Percentiles rank a stretch among this genome's conserved stretches.
Evolutionary conservation across 2,329 filamentous ascomycete genomes (phyloP).

Genomic region (Alternaria novae-zelandiae): DNA sequence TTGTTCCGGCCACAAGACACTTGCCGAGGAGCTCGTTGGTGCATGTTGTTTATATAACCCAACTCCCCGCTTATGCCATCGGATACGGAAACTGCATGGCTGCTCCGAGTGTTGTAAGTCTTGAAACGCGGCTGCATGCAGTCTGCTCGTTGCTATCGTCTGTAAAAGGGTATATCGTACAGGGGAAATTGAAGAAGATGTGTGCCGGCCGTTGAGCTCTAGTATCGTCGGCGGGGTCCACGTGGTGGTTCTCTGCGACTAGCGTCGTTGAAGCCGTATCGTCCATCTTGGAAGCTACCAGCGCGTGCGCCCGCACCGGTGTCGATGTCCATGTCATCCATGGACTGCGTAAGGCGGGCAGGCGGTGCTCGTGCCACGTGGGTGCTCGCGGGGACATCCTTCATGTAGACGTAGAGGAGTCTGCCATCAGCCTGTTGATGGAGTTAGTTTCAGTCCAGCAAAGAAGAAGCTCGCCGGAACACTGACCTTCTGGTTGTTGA

Average conservation of each 20-base stretch:
- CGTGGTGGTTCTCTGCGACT: conserved; percentile 36
- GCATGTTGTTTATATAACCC: not conserved
- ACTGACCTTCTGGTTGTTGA: conserved; percentile 78
- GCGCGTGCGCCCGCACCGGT: conserved; percentile 32
- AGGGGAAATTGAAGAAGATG: conserved; percentile 16
- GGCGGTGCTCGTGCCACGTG: conserved; percentile 32
- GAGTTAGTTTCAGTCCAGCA: conserved; percentile 12
- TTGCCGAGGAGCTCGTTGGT: not conserved
- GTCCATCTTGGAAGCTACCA: conserved; percentile 52
- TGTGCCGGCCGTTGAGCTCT: conserved; percentile 3
- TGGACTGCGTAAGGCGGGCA: conserved; percentile 28
- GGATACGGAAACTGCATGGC: conserved; percentile 1
- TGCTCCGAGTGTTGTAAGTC: not conserved
- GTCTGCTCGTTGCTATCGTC: conserved; percentile 11
- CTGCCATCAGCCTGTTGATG: conserved; percentile 73
- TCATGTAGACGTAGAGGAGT: conserved; percentile 74
- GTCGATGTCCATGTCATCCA: conserved; percentile 54
- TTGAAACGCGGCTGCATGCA: not conserved
- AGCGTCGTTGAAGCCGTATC: conserved; percentile 51
- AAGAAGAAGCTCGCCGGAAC: not conserved
- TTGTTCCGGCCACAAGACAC: conserved; percentile 7
- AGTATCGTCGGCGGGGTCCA: conserved; percentile 44
- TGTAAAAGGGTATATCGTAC: conserved; percentile 38
- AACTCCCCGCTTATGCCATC: not conserved
- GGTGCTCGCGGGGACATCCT: conserved; percentile 52